phyloP scores from a whole-genome alignment of 208 protist species.

The Leishmania mexicana region DNA sequence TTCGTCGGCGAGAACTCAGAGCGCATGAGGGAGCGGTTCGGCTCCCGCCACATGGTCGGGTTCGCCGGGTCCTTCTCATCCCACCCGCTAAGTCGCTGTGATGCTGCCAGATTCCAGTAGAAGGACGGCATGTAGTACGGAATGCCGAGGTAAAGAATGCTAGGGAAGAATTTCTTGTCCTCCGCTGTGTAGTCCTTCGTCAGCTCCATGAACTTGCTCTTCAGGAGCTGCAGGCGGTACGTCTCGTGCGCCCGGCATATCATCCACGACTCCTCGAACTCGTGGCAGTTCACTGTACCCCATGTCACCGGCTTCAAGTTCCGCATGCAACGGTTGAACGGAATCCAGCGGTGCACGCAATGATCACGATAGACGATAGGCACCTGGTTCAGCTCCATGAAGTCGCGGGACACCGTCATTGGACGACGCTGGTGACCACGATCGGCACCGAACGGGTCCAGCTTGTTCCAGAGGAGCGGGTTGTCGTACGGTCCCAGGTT shows the following conservation, averaged over 20 bases:
- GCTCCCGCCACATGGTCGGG: constrained; percentile 88
- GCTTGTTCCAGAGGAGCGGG: constrained; percentile 90
- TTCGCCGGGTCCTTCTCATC: constrained; percentile 89
- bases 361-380: constrained; percentile 89
- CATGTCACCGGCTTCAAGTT: constrained; percentile 89
- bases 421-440: constrained; percentile 89
- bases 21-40: constrained; percentile 90
- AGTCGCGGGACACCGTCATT: constrained; percentile 87
- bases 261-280: constrained; percentile 91
- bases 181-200: constrained; percentile 91
- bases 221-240: constrained; percentile 89
- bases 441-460: constrained; percentile 92
- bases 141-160: constrained; percentile 75
- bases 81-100: constrained; percentile 87
- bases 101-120: constrained; percentile 88
- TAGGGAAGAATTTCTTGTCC: constrained; percentile 93
- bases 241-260: constrained; percentile 87
- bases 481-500: constrained; percentile 93
- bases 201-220: constrained; percentile 90
- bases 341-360: constrained; percentile 89
- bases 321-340: constrained; percentile 80
- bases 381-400: constrained; percentile 90
- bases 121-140: constrained; percentile 80
- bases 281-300: constrained; percentile 88
- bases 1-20: constrained; percentile 89